Conservation (phyloP, 164 flowering plant species). For the Umbilicus rupestris region DNA sequence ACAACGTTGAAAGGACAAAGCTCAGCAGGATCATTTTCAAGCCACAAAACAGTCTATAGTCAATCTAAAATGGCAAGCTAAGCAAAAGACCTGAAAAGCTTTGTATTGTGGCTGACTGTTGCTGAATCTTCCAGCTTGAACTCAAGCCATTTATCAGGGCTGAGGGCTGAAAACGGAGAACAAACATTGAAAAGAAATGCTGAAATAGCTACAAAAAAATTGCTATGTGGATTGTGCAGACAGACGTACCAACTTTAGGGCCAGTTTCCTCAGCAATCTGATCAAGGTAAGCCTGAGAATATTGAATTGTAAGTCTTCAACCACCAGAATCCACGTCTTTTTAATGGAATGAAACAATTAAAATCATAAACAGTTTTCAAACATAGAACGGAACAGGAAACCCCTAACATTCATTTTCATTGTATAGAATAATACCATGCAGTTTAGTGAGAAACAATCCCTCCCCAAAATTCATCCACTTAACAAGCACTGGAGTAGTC, state of each 20-base stretch:
- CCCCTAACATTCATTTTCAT: background rate
- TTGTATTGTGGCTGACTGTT: slow-evolving; percentile 76
- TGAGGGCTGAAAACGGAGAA: slow-evolving; percentile 58
- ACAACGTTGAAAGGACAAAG: background rate
- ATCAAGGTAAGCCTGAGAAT: background rate
- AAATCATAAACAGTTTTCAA: background rate
- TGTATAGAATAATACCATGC: background rate
- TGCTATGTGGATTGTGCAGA: background rate
- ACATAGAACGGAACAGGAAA: too few species aligned
- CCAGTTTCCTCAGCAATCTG: background rate
- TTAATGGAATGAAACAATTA: background rate
- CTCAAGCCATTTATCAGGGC: slow-evolving; percentile 82
- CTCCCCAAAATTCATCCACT: background rate
- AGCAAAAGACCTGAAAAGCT: slow-evolving; percentile 62
- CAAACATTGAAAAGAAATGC: too few species aligned
- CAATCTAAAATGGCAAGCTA: background rate
- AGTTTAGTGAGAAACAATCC: background rate
- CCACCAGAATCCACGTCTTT: background rate
- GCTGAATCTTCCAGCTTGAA: slow-evolving; percentile 83
- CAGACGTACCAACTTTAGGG: slow-evolving; percentile 3
- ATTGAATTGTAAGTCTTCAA: background rate
- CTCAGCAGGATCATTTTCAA: background rate
- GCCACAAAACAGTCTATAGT: background rate
- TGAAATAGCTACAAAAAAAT: too few species aligned
- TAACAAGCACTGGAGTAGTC: too few species aligned